phyloP scores from a whole-genome alignment of 73 alveolate genomes.

The Durusdinium trenchii region DNA sequence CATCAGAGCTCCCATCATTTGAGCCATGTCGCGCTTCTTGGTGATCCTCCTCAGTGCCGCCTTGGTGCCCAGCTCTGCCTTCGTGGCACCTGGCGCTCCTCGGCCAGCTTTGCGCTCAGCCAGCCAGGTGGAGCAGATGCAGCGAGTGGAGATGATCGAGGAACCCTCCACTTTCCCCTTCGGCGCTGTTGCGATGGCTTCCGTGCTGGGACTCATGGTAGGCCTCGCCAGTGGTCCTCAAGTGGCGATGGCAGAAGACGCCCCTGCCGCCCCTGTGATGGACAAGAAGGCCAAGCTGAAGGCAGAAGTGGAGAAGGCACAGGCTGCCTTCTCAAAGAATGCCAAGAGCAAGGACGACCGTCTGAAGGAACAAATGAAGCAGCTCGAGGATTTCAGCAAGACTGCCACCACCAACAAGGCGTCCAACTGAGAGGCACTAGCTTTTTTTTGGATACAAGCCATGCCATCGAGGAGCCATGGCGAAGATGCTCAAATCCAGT shows the following conservation, averaged over 20 bases:
- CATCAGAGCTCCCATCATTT: no score
- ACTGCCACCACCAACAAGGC: background rate
- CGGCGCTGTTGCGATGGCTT: background rate
- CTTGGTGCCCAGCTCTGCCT: background rate
- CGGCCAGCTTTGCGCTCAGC: background rate
- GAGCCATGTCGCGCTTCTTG: conserved; percentile 1
- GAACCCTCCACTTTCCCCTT: background rate
- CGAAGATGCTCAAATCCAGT: no score
- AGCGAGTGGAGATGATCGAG: background rate
- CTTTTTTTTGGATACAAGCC: no score
- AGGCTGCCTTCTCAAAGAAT: background rate
- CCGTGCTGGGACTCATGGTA: background rate
- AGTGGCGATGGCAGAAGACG: background rate
- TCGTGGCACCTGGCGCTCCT: background rate
- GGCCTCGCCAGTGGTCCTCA: background rate
- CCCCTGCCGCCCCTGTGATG: background rate
- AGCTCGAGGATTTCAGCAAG: background rate
- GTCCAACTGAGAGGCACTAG: background rate
- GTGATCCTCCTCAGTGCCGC: background rate
- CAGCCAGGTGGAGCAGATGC: background rate
- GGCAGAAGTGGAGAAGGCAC: background rate
- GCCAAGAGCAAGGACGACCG: conserved; percentile 24
- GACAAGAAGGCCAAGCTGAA: conserved; percentile 4
- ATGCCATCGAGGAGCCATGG: no score
- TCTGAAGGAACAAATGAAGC: background rate